Evolutionary conservation across 2,329 filamentous ascomycete genomes (phyloP), one percentile per base, ranked within the genome.

Genomic region (Calonectria hawksworthii): DNA sequence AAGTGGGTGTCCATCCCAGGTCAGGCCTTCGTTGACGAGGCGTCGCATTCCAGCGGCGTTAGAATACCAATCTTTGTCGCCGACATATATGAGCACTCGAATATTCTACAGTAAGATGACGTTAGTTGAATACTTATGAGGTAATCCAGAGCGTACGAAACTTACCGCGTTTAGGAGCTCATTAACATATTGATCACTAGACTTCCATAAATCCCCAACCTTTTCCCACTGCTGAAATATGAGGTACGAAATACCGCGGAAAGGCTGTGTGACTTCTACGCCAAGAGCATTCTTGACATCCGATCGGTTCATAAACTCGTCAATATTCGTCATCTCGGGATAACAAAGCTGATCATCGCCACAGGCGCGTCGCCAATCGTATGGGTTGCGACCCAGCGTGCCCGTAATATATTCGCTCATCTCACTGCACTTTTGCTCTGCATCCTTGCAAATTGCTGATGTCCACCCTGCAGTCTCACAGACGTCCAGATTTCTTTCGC

Each of bases 11-110:
- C 54, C 67, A 18, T 34, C 4, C 64, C 44, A 67, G 32, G 14
- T 51, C 7, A 67, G 44, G 3, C 64, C 64, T 26, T 38, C 36
- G n/a, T 67, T n/a, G 6, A 71, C 63, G 7, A 71, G 68, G 0
- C 41, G 72, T 9, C 68, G 50, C 61, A 71, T 71, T 1, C 72
- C 72, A 0, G 61, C 72, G 1, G 61, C 52, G 32, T 67, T 73
- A 10, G 44, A 64, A n/a, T 65, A 59, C 10, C 59, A 36, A 21
- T 74, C 72, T 30, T 67, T 70, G 32, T 74, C 68, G 2, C 68
- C 72, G 1, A 74, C 72, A 21, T 74, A 74, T 1, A 74, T 71
- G 1, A 74, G 61, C 7, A 66, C 59, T 2, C 72, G 72, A 3
- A 71, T 67, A n/a, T n/a, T 23, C 67, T 74, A 9, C 1, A 41